Percentiles rank a stretch among this genome's conserved stretches.
These are phyloP conservation scores for Sabuloglossum arenarium DNA, from an alignment of 495 filamentous ascomycete species.

Conservation along the genomic window DNA sequence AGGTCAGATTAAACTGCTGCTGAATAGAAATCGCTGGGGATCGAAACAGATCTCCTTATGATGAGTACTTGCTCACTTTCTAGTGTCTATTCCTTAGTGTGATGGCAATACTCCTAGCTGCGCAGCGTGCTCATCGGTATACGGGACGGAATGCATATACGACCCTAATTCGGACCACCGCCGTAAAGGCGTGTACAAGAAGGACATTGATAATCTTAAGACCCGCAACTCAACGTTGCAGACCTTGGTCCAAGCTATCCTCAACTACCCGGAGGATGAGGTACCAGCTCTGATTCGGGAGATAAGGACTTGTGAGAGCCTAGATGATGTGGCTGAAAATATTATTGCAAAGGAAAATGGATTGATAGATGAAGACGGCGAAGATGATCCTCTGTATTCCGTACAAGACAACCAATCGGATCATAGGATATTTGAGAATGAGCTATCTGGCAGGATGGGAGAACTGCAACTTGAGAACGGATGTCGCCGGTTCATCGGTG, in stretches of 20 bases:
- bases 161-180: constrained; percentile 92
- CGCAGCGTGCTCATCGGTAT: constrained; percentile 86
- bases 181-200: constrained; percentile 89
- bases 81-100: constrained; percentile 31
- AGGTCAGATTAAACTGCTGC: constrained; percentile 24
- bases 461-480: constrained; percentile 76
- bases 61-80: background rate
- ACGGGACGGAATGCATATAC: constrained; percentile 82
- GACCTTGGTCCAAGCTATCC: constrained; percentile 76
- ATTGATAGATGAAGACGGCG: constrained; percentile 15
- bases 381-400: constrained; percentile 11
- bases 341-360: constrained; percentile 38
- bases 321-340: constrained; percentile 75
- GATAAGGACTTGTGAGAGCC: constrained; percentile 78
- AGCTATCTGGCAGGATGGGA: constrained; percentile 83
- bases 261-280: constrained; percentile 73
- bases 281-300: constrained; percentile 61
- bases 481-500: constrained; percentile 78
- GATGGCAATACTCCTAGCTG: constrained; percentile 86
- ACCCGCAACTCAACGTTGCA: constrained; percentile 76
- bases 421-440: constrained; percentile 41
- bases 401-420: background rate
- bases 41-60: background rate
- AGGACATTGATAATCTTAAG: constrained; percentile 77
- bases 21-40: background rate